Base-by-base conservation (phyloP, 108 stramenopile species). In the Cylindrotheca closterium region DNA sequence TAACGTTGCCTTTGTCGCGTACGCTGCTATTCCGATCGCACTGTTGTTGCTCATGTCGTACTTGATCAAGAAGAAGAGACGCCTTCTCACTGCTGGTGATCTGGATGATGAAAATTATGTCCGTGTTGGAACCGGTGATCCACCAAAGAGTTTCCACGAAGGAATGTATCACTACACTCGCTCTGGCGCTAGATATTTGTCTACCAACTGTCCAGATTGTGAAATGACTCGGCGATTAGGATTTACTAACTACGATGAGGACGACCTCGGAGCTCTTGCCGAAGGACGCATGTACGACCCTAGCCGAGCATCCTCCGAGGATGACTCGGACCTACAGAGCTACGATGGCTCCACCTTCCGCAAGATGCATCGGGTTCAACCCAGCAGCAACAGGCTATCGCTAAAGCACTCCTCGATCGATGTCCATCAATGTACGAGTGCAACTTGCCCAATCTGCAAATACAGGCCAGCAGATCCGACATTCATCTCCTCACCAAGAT, bases 161-260 rank as follows among this genome's bases (percentile, higher is more conserved):
- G 79, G 82, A 28, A 49, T 68, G 51, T 70, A 80, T 54, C 82
- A 83, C 52, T 74, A 77, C 68, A 66, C 74, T 10, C 56, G 65
- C 15, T 29, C 76, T 51, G 82, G 82, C 37, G 60, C 60, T 0
- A 58, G 71, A 53, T 83, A 83, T 51, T 65, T 83, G 8, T 83
- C 82, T 15, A 76, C 78, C 1, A 72, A 73, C 34, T 83, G 82
- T 34, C 30, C 8, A 4, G 55, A 48, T 3, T 83, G 82, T 37
- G 48, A 55, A 24, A 78, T 76, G 58, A 83, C 73, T 19, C 48
- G 60, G 28, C 34, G 46, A 30, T 61, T 58, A n/a, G 66, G 59
- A 1, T 49, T 47, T 19, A 46, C 55, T 24, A 46, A 47, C 23
- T 69, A 53, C 26, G 50, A 59, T 23, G 70, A 51, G 23, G 23